Evolutionary conservation across 2,329 filamentous ascomycete species (phyloP).

Genomic region (Cladosporium halotolerans): DNA sequence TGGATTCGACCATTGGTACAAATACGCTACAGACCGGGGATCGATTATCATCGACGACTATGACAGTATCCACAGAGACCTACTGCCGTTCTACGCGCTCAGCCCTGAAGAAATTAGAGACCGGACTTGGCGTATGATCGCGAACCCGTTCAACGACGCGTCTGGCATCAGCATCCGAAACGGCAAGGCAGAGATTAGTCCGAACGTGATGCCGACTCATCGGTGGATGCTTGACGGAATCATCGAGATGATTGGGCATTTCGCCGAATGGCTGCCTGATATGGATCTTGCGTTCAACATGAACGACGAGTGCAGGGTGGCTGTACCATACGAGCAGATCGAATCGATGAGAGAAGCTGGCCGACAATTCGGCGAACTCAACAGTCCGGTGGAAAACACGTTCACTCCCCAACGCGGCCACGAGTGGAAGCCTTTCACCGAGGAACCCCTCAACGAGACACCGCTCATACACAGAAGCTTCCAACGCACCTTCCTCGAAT

Average conservation of each 20-base stretch:
- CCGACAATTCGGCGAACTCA: conserved; percentile 17
- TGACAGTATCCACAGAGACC: conserved; percentile 52
- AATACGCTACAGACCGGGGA: conserved; percentile 47
- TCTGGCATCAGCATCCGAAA: conserved; percentile 51
- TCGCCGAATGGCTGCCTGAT: conserved; percentile 51
- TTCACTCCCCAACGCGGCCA: conserved; percentile 35
- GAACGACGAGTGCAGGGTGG: conserved; percentile 55
- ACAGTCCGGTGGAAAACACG: conserved; percentile 14
- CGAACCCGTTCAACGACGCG: conserved; percentile 50
- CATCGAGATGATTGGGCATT: conserved; percentile 48
- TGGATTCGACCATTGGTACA: conserved; percentile 55
- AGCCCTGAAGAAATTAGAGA: conserved; percentile 46
- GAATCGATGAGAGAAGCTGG: conserved; percentile 31
- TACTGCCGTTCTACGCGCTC: conserved; percentile 51
- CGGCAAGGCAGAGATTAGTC: conserved; percentile 45
- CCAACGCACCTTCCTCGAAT: conserved; percentile 31
- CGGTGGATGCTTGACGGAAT: conserved; percentile 54
- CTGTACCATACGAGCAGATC: conserved; percentile 45
- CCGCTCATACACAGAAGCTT: conserved; percentile 28
- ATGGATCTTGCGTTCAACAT: conserved; percentile 60
- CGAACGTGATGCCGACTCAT: conserved; percentile 49
- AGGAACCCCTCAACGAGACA: conserved; percentile 24
- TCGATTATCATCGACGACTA: conserved; percentile 54
- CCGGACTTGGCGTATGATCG: conserved; percentile 47
- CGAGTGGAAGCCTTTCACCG: conserved; percentile 33